phyloP scores from a whole-genome alignment of 2,329 filamentous ascomycete species.

The Colletotrichum acutatum region DNA sequence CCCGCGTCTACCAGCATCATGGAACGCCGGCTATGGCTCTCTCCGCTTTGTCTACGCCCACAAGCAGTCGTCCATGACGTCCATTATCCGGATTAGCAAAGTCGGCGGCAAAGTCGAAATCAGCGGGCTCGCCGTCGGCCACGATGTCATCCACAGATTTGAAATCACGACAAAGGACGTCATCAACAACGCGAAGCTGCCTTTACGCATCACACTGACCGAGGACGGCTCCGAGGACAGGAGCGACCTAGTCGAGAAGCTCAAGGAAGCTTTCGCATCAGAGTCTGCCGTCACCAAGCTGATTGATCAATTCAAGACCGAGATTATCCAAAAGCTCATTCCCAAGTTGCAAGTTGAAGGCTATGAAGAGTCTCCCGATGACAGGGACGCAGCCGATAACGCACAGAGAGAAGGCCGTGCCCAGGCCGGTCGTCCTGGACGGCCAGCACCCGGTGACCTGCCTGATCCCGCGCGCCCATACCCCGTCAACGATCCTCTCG shows the following conservation, averaged over 20 bases:
- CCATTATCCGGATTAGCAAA: conserved; percentile 83
- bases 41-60: conserved; percentile 91
- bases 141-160: conserved; percentile 83
- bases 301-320: conserved; percentile 77
- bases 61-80: conserved; percentile 85
- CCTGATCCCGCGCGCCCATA: conserved; percentile 74
- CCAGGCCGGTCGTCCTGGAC: conserved; percentile 50
- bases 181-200: conserved; percentile 69
- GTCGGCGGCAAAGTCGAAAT: conserved; percentile 88
- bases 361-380: conserved; percentile 71
- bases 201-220: conserved; percentile 64
- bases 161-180: conserved; percentile 82
- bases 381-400: conserved; percentile 53
- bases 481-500: conserved; percentile 74
- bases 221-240: conserved; percentile 60
- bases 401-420: conserved; percentile 53
- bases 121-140: conserved; percentile 80
- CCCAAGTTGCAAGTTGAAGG: conserved; percentile 82
- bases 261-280: conserved; percentile 78
- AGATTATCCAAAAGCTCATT: conserved; percentile 85
- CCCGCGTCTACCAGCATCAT: conserved; percentile 76
- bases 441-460: conserved; percentile 47
- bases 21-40: conserved; percentile 79
- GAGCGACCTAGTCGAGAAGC: conserved; percentile 56
- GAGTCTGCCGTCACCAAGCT: conserved; percentile 76